These are phyloP conservation scores for Tylopilus subfusipes DNA, from an alignment of 768 basidiomycete species.

Conservation along the genomic window DNA sequence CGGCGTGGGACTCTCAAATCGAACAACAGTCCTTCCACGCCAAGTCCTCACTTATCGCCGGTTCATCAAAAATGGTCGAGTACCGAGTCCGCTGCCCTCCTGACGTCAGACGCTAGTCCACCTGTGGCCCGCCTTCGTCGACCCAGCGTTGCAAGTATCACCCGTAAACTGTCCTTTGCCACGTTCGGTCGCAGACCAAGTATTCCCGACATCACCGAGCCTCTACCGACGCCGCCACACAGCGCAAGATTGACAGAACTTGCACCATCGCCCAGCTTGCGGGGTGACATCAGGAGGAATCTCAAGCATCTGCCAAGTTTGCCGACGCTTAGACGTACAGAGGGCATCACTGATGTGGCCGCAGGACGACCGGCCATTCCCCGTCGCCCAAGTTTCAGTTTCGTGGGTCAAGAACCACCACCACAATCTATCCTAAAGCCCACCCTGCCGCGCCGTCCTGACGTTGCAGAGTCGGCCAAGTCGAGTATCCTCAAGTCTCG, in stretches of 20 bases:
- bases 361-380: not conserved
- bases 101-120: conserved; percentile 8
- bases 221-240: conserved; percentile 17
- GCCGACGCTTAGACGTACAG: conserved; percentile 15
- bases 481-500: conserved; percentile 17
- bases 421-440: conserved; percentile 1
- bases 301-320: conserved; percentile 27
- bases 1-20: conserved; percentile 9
- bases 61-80: conserved; percentile 22
- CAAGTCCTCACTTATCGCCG: conserved; percentile 19
- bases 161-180: conserved; percentile 32
- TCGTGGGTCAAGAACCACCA: not conserved
- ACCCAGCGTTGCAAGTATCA: conserved; percentile 30
- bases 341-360: not conserved
- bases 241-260: conserved; percentile 13
- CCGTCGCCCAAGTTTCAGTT: conserved; percentile 16
- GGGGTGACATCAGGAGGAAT: conserved; percentile 4
- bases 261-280: conserved; percentile 17
- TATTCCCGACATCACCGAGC: conserved; percentile 18
- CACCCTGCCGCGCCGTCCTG: not conserved
- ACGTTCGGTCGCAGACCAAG: conserved; percentile 27
- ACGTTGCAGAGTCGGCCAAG: conserved; percentile 7
- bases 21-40: conserved; percentile 16
- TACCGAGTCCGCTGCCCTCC: conserved; percentile 15
- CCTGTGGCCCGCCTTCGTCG: conserved; percentile 10